Conservation (phyloP, 345 rosid genomes). For the Brassica napus region DNA sequence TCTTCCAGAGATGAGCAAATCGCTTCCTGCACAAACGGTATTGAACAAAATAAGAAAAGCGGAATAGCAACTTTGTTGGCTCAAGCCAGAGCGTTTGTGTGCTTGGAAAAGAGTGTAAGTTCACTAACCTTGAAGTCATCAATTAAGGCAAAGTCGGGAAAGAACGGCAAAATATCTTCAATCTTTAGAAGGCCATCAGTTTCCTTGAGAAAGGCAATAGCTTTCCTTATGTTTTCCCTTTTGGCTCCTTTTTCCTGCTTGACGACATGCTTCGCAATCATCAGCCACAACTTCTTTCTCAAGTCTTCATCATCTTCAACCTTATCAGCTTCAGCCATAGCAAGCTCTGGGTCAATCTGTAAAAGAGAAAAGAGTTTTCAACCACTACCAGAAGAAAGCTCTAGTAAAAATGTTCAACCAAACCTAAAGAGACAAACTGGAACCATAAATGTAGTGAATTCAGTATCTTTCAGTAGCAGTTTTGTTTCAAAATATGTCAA, state of each 20-base stretch:
- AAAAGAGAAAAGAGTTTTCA: conserved; percentile 20
- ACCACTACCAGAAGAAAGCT: conserved; percentile 17
- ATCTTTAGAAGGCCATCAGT: conserved; percentile 96
- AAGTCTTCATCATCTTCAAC: conserved; percentile 99
- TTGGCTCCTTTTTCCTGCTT: conserved; percentile 94
- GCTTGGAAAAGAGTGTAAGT: conserved; percentile 2
- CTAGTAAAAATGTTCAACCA: conserved; percentile 16
- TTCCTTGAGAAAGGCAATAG: conserved; percentile 97
- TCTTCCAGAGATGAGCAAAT: conserved; percentile 97
- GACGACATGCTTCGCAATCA: conserved; percentile 97
- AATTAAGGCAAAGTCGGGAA: conserved; percentile 97
- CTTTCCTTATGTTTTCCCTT: conserved; percentile 95
- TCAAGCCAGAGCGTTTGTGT: conserved; percentile 1
- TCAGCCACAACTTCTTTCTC: conserved; percentile 97
- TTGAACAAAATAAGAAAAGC: conserved; percentile 18
- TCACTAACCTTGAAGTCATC: conserved; percentile 93
- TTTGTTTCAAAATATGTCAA: background rate
- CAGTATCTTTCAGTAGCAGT: background rate
- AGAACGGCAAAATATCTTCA: conserved; percentile 97
- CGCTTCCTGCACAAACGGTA: conserved; percentile 66
- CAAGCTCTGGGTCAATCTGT: conserved; percentile 97
- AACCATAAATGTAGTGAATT: background rate
- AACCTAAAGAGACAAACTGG: background rate
- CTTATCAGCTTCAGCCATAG: conserved; percentile 99
- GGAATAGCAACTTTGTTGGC: conserved; percentile 8